A percentile compares a stretch with the other conserved stretches of the same genome.
phyloP scores from a whole-genome alignment of 192 early-diverging fungal species.

The Pilaira anomala region DNA sequence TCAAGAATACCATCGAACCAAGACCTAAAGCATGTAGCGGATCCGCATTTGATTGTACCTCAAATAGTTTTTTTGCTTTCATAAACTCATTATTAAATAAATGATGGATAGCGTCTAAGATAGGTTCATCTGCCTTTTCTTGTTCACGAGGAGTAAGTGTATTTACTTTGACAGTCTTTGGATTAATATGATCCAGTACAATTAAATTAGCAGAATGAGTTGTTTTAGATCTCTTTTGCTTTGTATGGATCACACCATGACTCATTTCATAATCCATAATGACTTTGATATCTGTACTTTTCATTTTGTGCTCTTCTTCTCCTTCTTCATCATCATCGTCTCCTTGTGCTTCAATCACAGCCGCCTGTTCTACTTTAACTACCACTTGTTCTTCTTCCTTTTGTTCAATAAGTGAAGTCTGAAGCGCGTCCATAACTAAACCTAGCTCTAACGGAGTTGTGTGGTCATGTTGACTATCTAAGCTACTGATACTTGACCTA shows the following conservation, averaged over 20 bases:
- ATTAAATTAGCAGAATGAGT: constrained; percentile 12
- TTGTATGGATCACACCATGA: not conserved
- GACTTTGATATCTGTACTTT: not conserved
- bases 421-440: constrained; percentile 4
- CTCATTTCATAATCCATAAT: not conserved
- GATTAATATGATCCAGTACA: constrained; percentile 14
- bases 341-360: not conserved
- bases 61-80: constrained; percentile 27
- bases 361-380: not conserved
- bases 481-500: constrained; percentile 12
- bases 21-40: constrained; percentile 52
- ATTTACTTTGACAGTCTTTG: constrained; percentile 21
- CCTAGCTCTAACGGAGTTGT: constrained; percentile 3
- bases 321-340: not conserved
- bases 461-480: constrained; percentile 2
- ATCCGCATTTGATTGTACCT: constrained; percentile 30
- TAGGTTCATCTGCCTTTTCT: constrained; percentile 27
- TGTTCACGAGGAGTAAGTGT: constrained; percentile 29
- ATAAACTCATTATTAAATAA: constrained; percentile 38
- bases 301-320: not conserved
- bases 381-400: not conserved
- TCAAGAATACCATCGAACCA: constrained; percentile 48
- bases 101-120: constrained; percentile 21
- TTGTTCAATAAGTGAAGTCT: not conserved
- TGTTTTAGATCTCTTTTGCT: not conserved